phyloP scores from a whole-genome alignment of 352 stramenopile species.

The Pythium graminicola region DNA sequence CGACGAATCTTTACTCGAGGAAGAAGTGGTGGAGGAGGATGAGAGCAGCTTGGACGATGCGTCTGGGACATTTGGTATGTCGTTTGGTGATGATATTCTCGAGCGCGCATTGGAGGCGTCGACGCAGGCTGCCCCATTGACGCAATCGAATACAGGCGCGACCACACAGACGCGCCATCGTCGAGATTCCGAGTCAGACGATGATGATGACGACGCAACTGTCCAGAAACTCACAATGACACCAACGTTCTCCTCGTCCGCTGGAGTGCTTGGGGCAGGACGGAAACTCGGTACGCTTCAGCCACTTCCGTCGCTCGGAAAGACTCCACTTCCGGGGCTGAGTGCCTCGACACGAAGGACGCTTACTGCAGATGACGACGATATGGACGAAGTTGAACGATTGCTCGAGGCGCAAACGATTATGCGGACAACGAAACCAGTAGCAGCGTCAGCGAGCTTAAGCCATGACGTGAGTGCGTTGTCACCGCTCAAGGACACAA shows the following conservation, averaged over 20 bases:
- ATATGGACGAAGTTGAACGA: constrained; percentile 26
- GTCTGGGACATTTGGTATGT: constrained; percentile 12
- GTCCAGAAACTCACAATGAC: not conserved
- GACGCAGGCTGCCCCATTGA: not conserved
- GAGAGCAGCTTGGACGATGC: constrained; percentile 6
- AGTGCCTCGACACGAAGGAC: not conserved
- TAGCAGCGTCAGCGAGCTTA: constrained; percentile 17
- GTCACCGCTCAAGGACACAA: constrained; percentile 3
- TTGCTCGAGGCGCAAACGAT: constrained; percentile 14
- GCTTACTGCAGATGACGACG: constrained; percentile 16
- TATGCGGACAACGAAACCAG: not conserved
- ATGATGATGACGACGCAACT: constrained; percentile 4
- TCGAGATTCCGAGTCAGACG: constrained; percentile 5
- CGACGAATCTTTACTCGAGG: not conserved
- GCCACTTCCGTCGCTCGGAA: constrained; percentile 12
- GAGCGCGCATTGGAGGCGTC: constrained; percentile 7
- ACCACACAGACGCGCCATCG: not conserved
- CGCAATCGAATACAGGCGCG: not conserved
- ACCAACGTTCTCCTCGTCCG: not conserved
- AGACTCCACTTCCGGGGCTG: constrained; percentile 11
- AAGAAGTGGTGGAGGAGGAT: constrained; percentile 1
- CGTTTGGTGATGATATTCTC: constrained; percentile 15
- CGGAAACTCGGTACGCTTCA: constrained; percentile 9
- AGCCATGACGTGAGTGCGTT: not conserved
- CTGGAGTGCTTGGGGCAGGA: not conserved